Evolutionary conservation across 2,329 filamentous ascomycete genomes (phyloP), one percentile per base, ranked within the genome.

Genomic region (Tolypocladium tropicale): DNA sequence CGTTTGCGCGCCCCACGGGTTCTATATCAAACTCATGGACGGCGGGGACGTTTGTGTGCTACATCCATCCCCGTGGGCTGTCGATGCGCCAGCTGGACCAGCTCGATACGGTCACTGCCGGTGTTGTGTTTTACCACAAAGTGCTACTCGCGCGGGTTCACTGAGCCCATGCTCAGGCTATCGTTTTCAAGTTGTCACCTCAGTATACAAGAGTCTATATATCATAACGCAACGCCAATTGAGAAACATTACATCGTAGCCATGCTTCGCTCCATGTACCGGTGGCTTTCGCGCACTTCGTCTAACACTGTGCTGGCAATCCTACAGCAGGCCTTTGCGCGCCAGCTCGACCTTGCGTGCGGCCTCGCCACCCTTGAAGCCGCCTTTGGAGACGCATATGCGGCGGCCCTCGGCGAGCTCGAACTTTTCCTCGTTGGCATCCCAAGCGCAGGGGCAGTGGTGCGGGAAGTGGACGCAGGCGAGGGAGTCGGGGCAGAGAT

Each of bases 391-490:
- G 1, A 87, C 77, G 65, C 89, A 94, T 51, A 91, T 76, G 43
- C 86, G 81, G 62, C 84, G 83, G 0, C 89, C 89, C 4, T 92
- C 87, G 6, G 78, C 82, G 33, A 85, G 65, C 71, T 88, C 89
- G 60, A 90, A 82, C 68, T 94, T 94, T 62, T 93, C 89, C 67
- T 93, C 85, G 59, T 88, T 77, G 10, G 77, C 73, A 1, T 88
- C 85, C 76, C 88, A 95, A 2, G 90, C 80, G 74, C 94, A 99
- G 32, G 94, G 94, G 72, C 94, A 99, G 74, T 99, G 94, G 70
- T 97, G 93, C 1, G 94, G 92, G 75, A 95, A 94, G 70, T 95
- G 87, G 7, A 99, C 94, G 76, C 94, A 99, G 37, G 92, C 89
- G 58, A 99, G 82, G 0, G 94, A 97, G 61, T 90, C 90, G 2